Conservation (phyloP, 345 rosid species). For the Syzygium jambos region DNA sequence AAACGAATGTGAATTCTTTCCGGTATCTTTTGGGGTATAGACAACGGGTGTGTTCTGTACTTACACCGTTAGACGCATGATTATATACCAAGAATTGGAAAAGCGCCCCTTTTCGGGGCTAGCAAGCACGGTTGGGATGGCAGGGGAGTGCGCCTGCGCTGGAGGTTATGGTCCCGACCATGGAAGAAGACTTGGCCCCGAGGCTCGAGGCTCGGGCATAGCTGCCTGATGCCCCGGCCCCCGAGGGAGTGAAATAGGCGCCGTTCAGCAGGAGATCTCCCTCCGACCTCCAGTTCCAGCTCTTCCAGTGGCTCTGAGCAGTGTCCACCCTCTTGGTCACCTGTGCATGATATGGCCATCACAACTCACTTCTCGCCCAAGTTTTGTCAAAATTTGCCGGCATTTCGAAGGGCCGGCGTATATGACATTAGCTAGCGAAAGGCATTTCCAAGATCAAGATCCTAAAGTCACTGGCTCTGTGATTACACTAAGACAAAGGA, state of each 20-base stretch:
- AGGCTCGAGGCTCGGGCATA: slow-evolving; percentile 88
- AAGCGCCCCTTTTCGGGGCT: background rate
- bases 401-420: background rate
- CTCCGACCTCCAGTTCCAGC: slow-evolving; percentile 93
- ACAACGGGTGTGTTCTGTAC: background rate
- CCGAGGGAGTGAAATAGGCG: slow-evolving; percentile 83
- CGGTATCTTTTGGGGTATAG: slow-evolving; percentile 3
- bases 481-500: background rate
- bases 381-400: background rate
- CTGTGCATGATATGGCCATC: slow-evolving; percentile 27
- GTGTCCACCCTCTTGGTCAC: slow-evolving; percentile 90
- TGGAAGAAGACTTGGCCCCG: slow-evolving; percentile 82
- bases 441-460: background rate
- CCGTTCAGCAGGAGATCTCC: slow-evolving; percentile 84
- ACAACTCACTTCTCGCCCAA: background rate
- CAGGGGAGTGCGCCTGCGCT: slow-evolving; percentile 68
- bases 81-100: background rate
- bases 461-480: background rate
- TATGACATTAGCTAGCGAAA: background rate
- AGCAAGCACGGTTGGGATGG: slow-evolving; percentile 52
- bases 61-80: background rate
- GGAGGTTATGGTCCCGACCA: slow-evolving; percentile 70
- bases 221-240: slow-evolving; percentile 74
- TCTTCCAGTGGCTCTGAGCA: slow-evolving; percentile 35
- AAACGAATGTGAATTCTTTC: slow-evolving; percentile 10